Base-by-base conservation (phyloP, 1,284 basidiomycete genomes). In the Austroboletus novae-zelandiae region DNA sequence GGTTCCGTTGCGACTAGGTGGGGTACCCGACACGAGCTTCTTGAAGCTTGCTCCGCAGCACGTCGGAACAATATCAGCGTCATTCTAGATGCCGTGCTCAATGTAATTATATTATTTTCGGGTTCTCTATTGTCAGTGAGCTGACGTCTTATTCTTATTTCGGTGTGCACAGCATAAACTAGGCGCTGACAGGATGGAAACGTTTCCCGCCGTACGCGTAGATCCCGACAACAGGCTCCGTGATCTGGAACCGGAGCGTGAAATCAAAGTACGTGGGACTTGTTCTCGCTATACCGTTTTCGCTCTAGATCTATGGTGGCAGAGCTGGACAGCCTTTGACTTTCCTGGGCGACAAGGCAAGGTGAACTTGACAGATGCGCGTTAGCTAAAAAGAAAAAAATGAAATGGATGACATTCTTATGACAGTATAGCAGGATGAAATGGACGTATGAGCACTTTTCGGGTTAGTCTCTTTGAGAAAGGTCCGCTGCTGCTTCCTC, bases 311-410 rank as follows among this genome's bases (percentile, higher is more conserved):
- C 11, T 47, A n/a, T n/a, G 31, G 11, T 47, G 31, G 11, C 40
- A 91, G 81, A 91, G 84, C 1, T 96, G 93, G 92, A 94, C 91
- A 20, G 83, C 76, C 0, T 98, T 91, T 66, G 84, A 89, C 57
- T 98, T 94, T 67, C 74, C 82, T 8, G 89, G 86, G 31, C 76
- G 95, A 67, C 79, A 75, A 13, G 82, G 80, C 52, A 88, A 91
- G 72, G 89, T 89, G 60, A 54, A 41, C 29, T n/a, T 20, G n/a
- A 20, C 17, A 30, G n/a, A 40, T 40, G 4, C 4, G 4, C 3
- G 20, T 44, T 25, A 13, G 25, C 11, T 9, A 31, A 37, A 35
- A 27, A 18, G 14, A 9, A 18, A 13, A 35, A 34, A 34, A 29
- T n/a, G 15, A 7, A n/a, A 17, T 5, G 20, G 30, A 23, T 40